Conservation (phyloP, 2,329 filamentous ascomycete species). For the Biscogniauxia marginata region DNA sequence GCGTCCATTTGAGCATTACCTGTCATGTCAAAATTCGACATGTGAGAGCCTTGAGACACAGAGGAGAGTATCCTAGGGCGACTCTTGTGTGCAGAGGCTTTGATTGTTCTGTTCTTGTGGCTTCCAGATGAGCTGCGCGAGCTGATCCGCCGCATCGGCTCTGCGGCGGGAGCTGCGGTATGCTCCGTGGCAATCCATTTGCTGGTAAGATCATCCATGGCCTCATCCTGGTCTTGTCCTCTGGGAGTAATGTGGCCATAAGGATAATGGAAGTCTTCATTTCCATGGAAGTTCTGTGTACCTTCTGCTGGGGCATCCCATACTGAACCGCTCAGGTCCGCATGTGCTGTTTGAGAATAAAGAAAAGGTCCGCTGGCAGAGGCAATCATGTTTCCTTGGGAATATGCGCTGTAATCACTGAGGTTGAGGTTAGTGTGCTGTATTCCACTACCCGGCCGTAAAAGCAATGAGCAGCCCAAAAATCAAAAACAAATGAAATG, state of each 20-base stretch:
- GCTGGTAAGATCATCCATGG: constrained; percentile 45
- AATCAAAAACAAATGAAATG: constrained; percentile 34
- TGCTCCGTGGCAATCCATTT: constrained; percentile 46
- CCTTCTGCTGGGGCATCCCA: constrained; percentile 59
- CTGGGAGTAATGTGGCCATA: constrained; percentile 55
- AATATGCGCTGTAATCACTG: constrained; percentile 57
- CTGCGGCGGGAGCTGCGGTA: constrained; percentile 36
- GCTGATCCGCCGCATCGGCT: constrained; percentile 45
- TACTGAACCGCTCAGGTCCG: constrained; percentile 53
- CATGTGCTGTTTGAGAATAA: constrained; percentile 60
- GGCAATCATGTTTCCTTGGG: constrained; percentile 50
- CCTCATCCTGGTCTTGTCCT: constrained; percentile 47
- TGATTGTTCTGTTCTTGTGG: constrained; percentile 44
- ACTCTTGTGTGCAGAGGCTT: constrained; percentile 42
- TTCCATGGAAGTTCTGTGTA: constrained; percentile 59
- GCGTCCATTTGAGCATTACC: constrained; percentile 53
- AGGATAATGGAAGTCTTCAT: constrained; percentile 55
- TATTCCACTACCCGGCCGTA: constrained; percentile 42
- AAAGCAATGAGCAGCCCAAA: constrained; percentile 28
- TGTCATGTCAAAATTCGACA: constrained; percentile 53
- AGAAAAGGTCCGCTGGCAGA: constrained; percentile 53
- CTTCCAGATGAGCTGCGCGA: constrained; percentile 46
- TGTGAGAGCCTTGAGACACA: constrained; percentile 46
- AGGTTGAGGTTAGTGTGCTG: constrained; percentile 54
- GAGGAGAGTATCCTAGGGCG: constrained; percentile 46